Conservation (phyloP, 2,329 filamentous ascomycete species). For the Penicillium paneum region DNA sequence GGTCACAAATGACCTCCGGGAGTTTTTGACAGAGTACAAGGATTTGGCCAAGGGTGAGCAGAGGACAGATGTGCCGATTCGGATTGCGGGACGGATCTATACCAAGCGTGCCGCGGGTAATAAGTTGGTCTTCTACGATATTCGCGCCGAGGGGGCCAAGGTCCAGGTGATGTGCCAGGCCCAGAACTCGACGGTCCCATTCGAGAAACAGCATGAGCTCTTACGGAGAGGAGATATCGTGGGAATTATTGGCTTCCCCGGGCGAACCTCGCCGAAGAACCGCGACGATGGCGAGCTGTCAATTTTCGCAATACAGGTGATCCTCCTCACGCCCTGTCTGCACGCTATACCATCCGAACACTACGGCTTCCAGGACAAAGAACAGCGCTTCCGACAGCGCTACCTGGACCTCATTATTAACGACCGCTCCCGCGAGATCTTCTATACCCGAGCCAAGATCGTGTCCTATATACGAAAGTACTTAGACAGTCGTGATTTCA, state of each 20-base stretch:
- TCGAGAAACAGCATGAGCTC: constrained; percentile 84
- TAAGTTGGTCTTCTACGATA: constrained; percentile 91
- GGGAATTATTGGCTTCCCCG: constrained; percentile 79
- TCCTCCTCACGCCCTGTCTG: constrained; percentile 84
- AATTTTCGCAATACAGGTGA: constrained; percentile 83
- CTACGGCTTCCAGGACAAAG: constrained; percentile 93
- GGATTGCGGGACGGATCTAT: constrained; percentile 82
- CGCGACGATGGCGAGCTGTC: constrained; percentile 86
- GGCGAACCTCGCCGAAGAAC: constrained; percentile 84
- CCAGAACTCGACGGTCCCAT: constrained; percentile 69
- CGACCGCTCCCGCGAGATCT: constrained; percentile 75
- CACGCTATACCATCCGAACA: constrained; percentile 81
- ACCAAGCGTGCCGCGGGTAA: constrained; percentile 76
- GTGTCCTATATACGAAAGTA: constrained; percentile 83
- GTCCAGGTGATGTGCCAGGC: constrained; percentile 91
- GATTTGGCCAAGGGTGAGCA: constrained; percentile 81
- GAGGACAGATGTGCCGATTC: constrained; percentile 69
- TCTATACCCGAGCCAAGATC: constrained; percentile 82
- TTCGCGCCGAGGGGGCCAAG: constrained; percentile 70
- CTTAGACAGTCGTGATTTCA: constrained; percentile 83
- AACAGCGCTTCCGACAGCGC: constrained; percentile 87
- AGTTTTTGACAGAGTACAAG: constrained; percentile 75
- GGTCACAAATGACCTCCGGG: constrained; percentile 74
- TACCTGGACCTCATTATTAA: constrained; percentile 98
- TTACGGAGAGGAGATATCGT: constrained; percentile 90